Base-by-base conservation (phyloP, 805 yeast genomes). In the Wickerhamiella alocasiicola region DNA sequence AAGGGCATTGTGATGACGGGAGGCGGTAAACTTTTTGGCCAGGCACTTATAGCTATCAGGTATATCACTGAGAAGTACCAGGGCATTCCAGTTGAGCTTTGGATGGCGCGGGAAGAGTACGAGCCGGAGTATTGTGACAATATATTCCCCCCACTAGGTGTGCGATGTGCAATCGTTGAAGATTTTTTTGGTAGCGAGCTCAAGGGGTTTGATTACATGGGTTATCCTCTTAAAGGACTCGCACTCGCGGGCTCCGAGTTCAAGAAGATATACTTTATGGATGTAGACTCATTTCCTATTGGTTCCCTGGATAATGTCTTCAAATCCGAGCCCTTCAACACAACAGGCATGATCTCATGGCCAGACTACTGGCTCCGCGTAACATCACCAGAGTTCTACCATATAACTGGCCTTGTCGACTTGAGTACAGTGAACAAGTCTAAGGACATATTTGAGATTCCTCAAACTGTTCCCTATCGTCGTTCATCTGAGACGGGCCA, bases 321-420 rank as follows among this genome's bases (percentile, higher is more conserved):
- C 55, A 62, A 61, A 3, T 58, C 69, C 9, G 73, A 74, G 33
- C 76, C 82, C 1, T 82, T 71, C 59, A 46, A 52, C 13, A 55
- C 66, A 9, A 60, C 65, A 44, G 73, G 77, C 44, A 59, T 73
- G 55, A 60, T 76, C 19, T 56, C 75, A 19, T 83, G 93, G 88
- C 93, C 94, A 1, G 95, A 83, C 59, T 83, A 76, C 57, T 83
- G 94, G 94, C 72, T 78, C 57, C 68, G 94, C 48, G 75, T 87
- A 5, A 81, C 87, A 1, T 72, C 81, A 1, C 94, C 94, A 5
- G 61, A 62, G 28, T 78, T 70, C 51, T 83, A 79, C 57, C 70
- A 72, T 23, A 74, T 83, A 48, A 82, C 82, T 0, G 81, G 74
- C 2, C 62, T 74, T 11, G 12, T 37, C 11, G 24, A 37, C 16